Evolutionary conservation across 352 stramenopile genomes (phyloP).

Genomic region (Phytophthora pistaciae): DNA sequence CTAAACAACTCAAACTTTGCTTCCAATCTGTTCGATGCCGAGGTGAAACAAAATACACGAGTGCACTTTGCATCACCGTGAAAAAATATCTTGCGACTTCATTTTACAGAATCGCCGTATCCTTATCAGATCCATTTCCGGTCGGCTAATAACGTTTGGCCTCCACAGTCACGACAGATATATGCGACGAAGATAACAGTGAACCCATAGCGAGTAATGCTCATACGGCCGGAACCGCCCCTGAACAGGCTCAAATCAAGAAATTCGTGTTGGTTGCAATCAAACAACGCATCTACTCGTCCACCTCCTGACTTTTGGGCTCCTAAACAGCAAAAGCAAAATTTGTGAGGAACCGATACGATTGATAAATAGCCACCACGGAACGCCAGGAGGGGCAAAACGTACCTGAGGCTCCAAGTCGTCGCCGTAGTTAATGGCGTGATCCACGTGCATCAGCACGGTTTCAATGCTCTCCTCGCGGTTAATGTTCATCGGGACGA

Average conservation of each 20-base stretch:
- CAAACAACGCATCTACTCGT: constrained; percentile 36
- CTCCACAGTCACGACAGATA: not conserved
- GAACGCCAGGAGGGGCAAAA: not conserved
- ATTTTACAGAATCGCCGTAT: not conserved
- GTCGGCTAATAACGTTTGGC: not conserved
- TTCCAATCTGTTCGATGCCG: not conserved
- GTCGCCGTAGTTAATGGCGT: constrained; percentile 98
- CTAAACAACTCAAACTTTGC: not conserved
- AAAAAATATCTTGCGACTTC: not conserved
- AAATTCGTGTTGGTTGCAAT: constrained; percentile 23
- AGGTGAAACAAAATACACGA: not conserved
- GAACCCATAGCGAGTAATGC: not conserved
- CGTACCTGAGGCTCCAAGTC: constrained; percentile 92
- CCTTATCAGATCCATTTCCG: not conserved
- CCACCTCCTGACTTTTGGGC: constrained; percentile 68
- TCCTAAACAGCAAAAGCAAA: constrained; percentile 42
- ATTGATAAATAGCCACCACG: not conserved
- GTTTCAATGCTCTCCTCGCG: constrained; percentile 97
- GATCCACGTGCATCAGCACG: constrained; percentile 96
- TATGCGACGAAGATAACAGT: constrained; percentile 5
- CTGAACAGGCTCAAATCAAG: constrained; percentile 6
- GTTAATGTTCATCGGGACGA: constrained; percentile 97
- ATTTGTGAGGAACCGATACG: not conserved
- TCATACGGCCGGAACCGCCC: constrained; percentile 8
- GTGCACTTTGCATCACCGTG: not conserved